Percentiles rank a stretch among this genome's conserved stretches.
These are phyloP conservation scores for Mycosphaerella arachidis DNA, from an alignment of 2,329 filamentous ascomycete genomes.

Conservation along the genomic window DNA sequence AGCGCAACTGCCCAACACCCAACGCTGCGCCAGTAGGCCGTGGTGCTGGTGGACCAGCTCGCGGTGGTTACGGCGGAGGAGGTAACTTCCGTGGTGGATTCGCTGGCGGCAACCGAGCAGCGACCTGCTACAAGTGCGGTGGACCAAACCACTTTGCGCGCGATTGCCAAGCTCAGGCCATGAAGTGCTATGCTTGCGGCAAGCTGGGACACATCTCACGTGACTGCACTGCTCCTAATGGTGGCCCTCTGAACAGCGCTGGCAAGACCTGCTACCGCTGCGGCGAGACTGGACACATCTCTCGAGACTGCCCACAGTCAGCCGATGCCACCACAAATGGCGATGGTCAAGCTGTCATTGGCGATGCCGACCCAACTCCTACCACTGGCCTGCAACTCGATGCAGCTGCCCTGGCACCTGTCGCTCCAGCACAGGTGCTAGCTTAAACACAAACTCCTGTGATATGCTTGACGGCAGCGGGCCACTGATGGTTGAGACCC, in stretches of 20 bases:
- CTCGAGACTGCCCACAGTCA: conserved; percentile 81
- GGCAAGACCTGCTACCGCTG: conserved; percentile 99
- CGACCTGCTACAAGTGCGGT: conserved; percentile 66
- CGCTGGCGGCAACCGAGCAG: conserved; percentile 60
- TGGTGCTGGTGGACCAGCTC: conserved; percentile 56
- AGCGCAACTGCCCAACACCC: conserved; percentile 81
- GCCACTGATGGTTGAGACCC: conserved; percentile 11
- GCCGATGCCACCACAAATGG: conserved; percentile 28
- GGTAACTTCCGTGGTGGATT: conserved; percentile 65
- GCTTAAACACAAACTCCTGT: conserved; percentile 34
- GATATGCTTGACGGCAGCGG: conserved; percentile 10
- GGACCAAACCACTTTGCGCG: conserved; percentile 97
- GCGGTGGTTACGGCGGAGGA: conserved; percentile 62
- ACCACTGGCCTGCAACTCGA: conserved; percentile 37
- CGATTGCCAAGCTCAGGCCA: conserved; percentile 95
- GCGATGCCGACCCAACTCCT: conserved; percentile 29
- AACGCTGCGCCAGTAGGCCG: conserved; percentile 59
- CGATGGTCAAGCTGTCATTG: conserved; percentile 28
- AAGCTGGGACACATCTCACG: conserved; percentile 91
- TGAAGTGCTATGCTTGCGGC: conserved; percentile 98
- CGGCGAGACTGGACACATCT: conserved; percentile 92
- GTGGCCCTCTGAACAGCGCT: conserved; percentile 80
- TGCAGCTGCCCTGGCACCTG: conserved; percentile 34
- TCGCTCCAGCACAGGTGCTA: conserved; percentile 42
- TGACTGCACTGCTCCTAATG: conserved; percentile 95